phyloP scores from a whole-genome alignment of 2,329 filamentous ascomycete genomes.

The Sclerotinia glacialis region DNA sequence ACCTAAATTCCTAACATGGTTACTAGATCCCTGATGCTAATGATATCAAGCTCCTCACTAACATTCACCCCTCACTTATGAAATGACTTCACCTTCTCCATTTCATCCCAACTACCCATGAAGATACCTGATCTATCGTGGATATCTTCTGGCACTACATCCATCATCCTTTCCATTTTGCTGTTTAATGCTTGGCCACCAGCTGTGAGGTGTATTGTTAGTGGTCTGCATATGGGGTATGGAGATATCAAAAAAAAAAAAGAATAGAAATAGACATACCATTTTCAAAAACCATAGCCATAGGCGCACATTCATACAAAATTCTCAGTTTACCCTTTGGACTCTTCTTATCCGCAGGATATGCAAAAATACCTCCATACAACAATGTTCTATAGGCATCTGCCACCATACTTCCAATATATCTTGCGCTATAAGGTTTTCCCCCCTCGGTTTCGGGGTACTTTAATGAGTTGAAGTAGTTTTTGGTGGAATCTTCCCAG shows the following conservation, averaged over 20 bases:
- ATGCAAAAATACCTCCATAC: conserved; percentile 96
- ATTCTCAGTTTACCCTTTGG: conserved; percentile 98
- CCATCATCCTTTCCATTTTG: conserved; percentile 86
- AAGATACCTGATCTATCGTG: conserved; percentile 96
- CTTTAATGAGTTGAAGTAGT: conserved; percentile 89
- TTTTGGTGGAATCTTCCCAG: conserved; percentile 85
- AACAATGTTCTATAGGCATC: conserved; percentile 94
- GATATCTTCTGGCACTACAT: conserved; percentile 85
- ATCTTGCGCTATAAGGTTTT: conserved; percentile 92
- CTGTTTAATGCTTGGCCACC: conserved; percentile 90
- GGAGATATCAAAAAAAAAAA: not conserved
- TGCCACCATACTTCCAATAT: conserved; percentile 98
- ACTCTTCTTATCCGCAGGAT: conserved; percentile 96
- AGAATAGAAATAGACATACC: conserved; percentile 54
- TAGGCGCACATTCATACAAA: conserved; percentile 95
- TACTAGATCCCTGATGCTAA: conserved; percentile 26
- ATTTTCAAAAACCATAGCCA: conserved; percentile 99
- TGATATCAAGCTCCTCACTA: not conserved
- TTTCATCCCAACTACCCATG: conserved; percentile 89
- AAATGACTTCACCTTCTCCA: conserved; percentile 76
- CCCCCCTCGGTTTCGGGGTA: conserved; percentile 63
- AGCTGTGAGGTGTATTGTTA: conserved; percentile 50
- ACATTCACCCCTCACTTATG: conserved; percentile 43
- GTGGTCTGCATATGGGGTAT: not conserved
- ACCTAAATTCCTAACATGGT: not conserved